These are phyloP conservation scores for Didymella pinodella DNA, from an alignment of 2,329 filamentous ascomycete species.

Conservation along the genomic window DNA sequence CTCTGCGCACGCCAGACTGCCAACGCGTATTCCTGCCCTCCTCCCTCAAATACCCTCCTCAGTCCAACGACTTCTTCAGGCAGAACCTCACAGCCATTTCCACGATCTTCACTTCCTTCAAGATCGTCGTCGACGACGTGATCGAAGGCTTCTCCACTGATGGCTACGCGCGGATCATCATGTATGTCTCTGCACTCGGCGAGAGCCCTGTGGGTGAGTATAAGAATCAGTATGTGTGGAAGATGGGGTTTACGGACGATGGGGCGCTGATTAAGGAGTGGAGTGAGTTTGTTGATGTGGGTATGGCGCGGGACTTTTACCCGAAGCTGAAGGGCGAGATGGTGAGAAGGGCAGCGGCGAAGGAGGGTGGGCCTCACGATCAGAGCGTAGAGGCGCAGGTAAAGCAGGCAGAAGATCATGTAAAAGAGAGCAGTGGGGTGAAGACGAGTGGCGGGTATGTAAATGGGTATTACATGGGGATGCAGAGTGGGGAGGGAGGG, in stretches of 20 bases:
- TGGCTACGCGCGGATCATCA: constrained; percentile 34
- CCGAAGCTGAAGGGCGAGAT: constrained; percentile 36
- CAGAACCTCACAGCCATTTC: constrained; percentile 34
- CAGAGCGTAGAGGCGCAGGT: neutral
- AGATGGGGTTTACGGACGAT: constrained; percentile 29
- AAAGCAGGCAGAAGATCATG: neutral
- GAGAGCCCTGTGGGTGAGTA: constrained; percentile 40
- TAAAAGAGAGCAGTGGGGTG: neutral
- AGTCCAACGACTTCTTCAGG: constrained; percentile 33
- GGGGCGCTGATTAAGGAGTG: constrained; percentile 29
- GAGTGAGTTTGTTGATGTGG: constrained; percentile 42
- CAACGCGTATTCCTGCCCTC: constrained; percentile 40
- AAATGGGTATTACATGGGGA: neutral
- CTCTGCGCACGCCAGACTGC: constrained; percentile 38
- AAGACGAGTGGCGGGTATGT: too few species aligned
- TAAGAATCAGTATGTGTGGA: constrained; percentile 44
- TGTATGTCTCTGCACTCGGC: constrained; percentile 45
- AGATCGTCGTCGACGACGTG: constrained; percentile 40
- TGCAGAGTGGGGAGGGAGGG: neutral
- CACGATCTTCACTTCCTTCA: constrained; percentile 44
- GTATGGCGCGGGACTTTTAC: constrained; percentile 41
- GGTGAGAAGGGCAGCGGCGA: constrained; percentile 9
- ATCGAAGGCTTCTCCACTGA: constrained; percentile 38
- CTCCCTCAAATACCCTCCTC: constrained; percentile 33
- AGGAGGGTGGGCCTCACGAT: neutral